These are phyloP conservation scores for Cantharellus anzutake DNA, from an alignment of 768 basidiomycete species.

Conservation along the genomic window DNA sequence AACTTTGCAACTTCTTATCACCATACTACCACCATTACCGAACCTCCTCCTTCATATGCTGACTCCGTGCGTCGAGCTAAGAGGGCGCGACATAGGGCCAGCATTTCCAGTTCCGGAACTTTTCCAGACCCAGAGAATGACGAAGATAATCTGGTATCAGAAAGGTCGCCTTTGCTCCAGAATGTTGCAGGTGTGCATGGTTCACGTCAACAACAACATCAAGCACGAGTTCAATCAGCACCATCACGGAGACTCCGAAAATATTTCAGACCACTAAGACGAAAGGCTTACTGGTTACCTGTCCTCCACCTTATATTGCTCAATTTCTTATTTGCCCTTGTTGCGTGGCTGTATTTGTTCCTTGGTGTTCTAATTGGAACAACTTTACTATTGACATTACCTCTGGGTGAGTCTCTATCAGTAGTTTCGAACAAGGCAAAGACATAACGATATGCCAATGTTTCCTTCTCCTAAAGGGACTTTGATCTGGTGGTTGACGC, in stretches of 20 bases:
- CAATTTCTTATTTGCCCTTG: conserved; percentile 62
- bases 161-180: too few relatives aligned
- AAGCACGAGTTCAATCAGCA: too few relatives aligned
- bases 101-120: too few relatives aligned
- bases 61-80: background rate
- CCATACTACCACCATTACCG: too few relatives aligned
- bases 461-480: background rate
- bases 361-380: conserved; percentile 73
- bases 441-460: background rate
- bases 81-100: background rate
- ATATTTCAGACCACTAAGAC: conserved; percentile 46
- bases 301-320: conserved; percentile 50
- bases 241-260: too few relatives aligned
- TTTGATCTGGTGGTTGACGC: conserved; percentile 12
- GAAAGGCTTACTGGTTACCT: conserved; percentile 39
- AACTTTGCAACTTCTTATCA: too few relatives aligned
- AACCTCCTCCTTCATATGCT: background rate
- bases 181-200: too few relatives aligned
- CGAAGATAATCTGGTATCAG: too few relatives aligned
- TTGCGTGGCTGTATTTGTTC: conserved; percentile 65
- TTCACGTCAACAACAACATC: too few relatives aligned
- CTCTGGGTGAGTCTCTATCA: conserved; percentile 56
- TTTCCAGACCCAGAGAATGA: too few relatives aligned
- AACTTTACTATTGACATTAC: conserved; percentile 58
- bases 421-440: conserved; percentile 31